Conservation (phyloP, 1,284 basidiomycete genomes). For the Cerrena zonata region DNA sequence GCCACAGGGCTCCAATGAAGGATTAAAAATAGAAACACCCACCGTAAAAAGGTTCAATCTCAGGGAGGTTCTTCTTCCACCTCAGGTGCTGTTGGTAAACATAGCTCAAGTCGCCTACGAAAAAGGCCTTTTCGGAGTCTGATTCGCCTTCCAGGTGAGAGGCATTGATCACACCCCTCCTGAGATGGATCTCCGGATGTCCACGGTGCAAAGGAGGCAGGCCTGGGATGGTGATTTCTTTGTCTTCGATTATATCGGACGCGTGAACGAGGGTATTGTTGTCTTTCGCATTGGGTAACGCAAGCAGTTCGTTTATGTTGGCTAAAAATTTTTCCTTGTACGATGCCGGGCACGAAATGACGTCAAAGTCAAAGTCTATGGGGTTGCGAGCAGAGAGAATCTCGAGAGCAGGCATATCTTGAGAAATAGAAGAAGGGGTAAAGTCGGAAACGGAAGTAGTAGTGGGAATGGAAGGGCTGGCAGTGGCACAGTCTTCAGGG, state of each 20-base stretch:
- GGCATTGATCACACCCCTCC: conserved; percentile 66
- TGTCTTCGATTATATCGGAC: conserved; percentile 25
- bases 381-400: conserved; percentile 44
- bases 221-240: conserved; percentile 50
- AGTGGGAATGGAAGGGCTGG: neutral
- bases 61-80: conserved; percentile 78
- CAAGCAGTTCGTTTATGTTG: conserved; percentile 22
- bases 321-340: conserved; percentile 30
- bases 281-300: conserved; percentile 18
- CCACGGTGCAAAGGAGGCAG: conserved; percentile 64
- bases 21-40: conserved; percentile 23
- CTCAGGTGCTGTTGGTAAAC: conserved; percentile 84
- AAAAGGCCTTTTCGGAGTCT: conserved; percentile 91
- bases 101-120: conserved; percentile 87
- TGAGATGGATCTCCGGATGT: conserved; percentile 65
- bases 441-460: neutral
- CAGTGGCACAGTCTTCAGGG: neutral
- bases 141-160: conserved; percentile 46
- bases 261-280: conserved; percentile 7
- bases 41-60: conserved; percentile 92
- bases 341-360: conserved; percentile 25
- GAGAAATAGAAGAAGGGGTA: neutral
- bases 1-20: conserved; percentile 12
- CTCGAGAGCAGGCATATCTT: conserved; percentile 56
- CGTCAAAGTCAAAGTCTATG: conserved; percentile 40